Percentiles rank a stretch among this genome's conserved stretches.
Conservation (phyloP, 345 rosid species). For the Gossypium australe region DNA sequence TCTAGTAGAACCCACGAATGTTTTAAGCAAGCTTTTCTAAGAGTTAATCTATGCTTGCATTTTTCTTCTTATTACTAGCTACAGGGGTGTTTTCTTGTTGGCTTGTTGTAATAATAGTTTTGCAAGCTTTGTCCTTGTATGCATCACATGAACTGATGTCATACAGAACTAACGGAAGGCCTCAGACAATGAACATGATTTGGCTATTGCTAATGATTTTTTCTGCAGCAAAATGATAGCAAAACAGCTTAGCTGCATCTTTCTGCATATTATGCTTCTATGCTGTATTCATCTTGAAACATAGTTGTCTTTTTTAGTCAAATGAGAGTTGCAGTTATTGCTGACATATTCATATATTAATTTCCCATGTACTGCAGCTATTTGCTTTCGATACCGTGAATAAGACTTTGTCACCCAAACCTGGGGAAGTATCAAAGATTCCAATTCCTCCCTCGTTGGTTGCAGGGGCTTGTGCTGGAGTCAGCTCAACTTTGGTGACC, state of each 20-base stretch:
- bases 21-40: neutral
- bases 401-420: constrained; percentile 57
- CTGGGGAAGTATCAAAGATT: constrained; percentile 61
- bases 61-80: neutral
- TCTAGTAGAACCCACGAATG: neutral
- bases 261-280: neutral
- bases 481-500: constrained; percentile 82
- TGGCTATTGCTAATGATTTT: neutral
- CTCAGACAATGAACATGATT: neutral
- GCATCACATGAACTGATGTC: neutral
- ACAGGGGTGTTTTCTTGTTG: neutral
- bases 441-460: constrained; percentile 74
- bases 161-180: neutral
- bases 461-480: constrained; percentile 99
- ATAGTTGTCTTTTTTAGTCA: neutral
- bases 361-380: constrained; percentile 41
- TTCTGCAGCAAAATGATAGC: neutral
- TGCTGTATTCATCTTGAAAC: neutral
- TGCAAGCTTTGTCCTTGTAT: neutral
- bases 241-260: neutral
- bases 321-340: neutral
- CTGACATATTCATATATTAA: neutral
- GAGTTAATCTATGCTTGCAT: neutral
- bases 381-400: constrained; percentile 87
- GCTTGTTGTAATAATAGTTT: neutral